Evolutionary conservation across 2,329 filamentous ascomycete genomes (phyloP).

Genomic region (Falciphora oryzae): DNA sequence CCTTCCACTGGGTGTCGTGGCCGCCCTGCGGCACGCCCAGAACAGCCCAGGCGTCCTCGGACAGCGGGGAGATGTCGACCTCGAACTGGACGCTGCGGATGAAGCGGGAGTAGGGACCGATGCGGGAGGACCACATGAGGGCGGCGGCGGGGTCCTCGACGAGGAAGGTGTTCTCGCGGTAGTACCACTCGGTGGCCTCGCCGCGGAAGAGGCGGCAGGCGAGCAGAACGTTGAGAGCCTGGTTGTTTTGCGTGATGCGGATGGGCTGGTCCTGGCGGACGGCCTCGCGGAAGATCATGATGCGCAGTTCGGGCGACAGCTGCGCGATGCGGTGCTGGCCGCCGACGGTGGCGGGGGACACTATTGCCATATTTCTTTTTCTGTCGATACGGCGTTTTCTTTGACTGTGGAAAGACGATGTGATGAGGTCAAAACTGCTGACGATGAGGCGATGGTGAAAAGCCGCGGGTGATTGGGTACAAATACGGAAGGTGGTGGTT

Average conservation of each 20-base stretch:
- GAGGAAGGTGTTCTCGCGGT: constrained; percentile 9
- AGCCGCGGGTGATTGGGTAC: background rate
- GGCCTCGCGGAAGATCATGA: constrained; percentile 6
- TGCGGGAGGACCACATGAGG: constrained; percentile 5
- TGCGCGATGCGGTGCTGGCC: background rate
- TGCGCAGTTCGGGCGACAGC: constrained; percentile 5
- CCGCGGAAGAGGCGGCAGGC: constrained; percentile 6
- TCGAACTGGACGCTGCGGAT: constrained; percentile 6
- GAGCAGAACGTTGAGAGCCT: constrained; percentile 1
- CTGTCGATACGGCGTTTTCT: no score
- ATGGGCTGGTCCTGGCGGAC: constrained; percentile 4
- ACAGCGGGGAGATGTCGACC: constrained; percentile 5
- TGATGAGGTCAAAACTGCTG: no score
- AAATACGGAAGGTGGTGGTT: background rate
- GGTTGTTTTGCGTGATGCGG: constrained; percentile 3
- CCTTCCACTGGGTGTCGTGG: constrained; percentile 8
- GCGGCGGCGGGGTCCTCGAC: constrained; percentile 1
- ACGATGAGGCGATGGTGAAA: background rate
- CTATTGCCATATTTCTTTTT: no score
- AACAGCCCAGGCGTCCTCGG: background rate
- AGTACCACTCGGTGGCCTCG: constrained; percentile 8
- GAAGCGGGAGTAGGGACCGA: background rate
- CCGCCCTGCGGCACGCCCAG: background rate
- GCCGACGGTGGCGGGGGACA: no score
- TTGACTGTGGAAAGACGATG: no score